Evolutionary conservation across 2,329 filamentous ascomycete species (phyloP), one percentile per base, ranked within the genome.

Genomic region (Aspergillus transmontanensis): DNA sequence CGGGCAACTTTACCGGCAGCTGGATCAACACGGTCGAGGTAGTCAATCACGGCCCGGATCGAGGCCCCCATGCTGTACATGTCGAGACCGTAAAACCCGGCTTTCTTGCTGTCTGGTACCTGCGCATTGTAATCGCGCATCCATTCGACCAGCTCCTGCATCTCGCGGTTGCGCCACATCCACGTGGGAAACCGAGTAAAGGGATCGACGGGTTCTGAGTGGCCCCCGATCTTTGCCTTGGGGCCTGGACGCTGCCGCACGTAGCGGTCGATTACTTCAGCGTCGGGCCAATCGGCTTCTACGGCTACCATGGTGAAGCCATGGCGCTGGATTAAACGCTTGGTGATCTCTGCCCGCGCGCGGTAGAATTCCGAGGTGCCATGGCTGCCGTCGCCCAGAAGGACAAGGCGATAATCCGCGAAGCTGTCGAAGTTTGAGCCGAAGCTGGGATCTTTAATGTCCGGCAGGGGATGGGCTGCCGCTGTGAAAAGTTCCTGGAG

Each of bases 131-230:
- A 77, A 23, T 78, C 69, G 6, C 83, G 78, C 72, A 86, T 75
- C 84, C 83, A 86, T 67, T 85, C 81, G 12, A 82, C 78, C 55
- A 86, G 81, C 2, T 78, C 77, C 60, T 84, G 81, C 66, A 84
- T 79, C 66, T 85, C 84, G 16, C 73, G 71, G 64, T 86, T 86
- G 12, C 84, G 78, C 84, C 84, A 86, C 83, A 86, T 85, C 84
- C 83, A 86, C 4, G 79, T 82, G 16, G 84, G 84, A 55, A 85
- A 86, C 30, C 83, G 77, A 45, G 81, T 75, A 68, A 85, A 85
- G 6, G 79, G 75, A 43, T 78, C 76, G 14, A 78, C 71, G 6
- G 71, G 68, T 16, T 66, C 69, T 2, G 65, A 65, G 30, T 58
- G 62, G 26, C 71, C 72, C 28, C 73, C 70, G 48, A 79, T 66